These are phyloP conservation scores for Ramaria rubella DNA, from an alignment of 768 basidiomycete species.

Conservation along the genomic window DNA sequence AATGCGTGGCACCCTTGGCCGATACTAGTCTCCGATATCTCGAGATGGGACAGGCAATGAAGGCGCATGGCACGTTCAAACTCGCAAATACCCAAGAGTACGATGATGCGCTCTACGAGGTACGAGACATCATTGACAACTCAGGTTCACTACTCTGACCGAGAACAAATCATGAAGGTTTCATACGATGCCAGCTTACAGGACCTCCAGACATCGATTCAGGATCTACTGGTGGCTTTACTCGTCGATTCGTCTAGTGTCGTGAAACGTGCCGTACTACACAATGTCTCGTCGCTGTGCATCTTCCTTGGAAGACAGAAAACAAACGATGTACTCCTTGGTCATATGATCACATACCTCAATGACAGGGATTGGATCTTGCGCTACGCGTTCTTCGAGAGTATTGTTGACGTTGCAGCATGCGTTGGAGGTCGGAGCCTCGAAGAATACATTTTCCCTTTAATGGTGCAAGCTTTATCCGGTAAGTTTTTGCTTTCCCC, in stretches of 20 bases:
- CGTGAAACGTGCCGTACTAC: slow-evolving; percentile 86
- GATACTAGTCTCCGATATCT: slow-evolving; percentile 83
- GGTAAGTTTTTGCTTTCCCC: slow-evolving; percentile 45
- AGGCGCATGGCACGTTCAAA: slow-evolving; percentile 71
- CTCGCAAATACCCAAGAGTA: slow-evolving; percentile 62
- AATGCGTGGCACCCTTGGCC: slow-evolving; percentile 78
- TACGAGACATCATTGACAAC: slow-evolving; percentile 28
- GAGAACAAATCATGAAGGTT: slow-evolving; percentile 47
- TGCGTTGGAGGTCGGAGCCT: slow-evolving; percentile 87
- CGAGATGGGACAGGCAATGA: slow-evolving; percentile 89
- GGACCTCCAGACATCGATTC: slow-evolving; percentile 78
- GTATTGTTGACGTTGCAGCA: slow-evolving; percentile 90
- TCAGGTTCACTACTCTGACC: slow-evolving; percentile 40
- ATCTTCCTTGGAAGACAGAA: slow-evolving; percentile 89
- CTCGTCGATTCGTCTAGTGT: slow-evolving; percentile 84
- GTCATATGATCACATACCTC: slow-evolving; percentile 64
- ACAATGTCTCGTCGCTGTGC: slow-evolving; percentile 82
- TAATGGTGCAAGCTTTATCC: slow-evolving; percentile 93
- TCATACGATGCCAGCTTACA: slow-evolving; percentile 84
- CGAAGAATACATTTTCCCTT: slow-evolving; percentile 94
- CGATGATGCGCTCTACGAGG: slow-evolving; percentile 79
- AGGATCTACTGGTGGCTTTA: slow-evolving; percentile 80
- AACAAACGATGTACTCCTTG: slow-evolving; percentile 91
- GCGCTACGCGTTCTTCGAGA: slow-evolving; percentile 89
- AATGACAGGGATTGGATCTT: slow-evolving; percentile 88